Evolutionary conservation across 2,329 filamentous ascomycete species (phyloP).

Genomic region (Trichoderma sp.): DNA sequence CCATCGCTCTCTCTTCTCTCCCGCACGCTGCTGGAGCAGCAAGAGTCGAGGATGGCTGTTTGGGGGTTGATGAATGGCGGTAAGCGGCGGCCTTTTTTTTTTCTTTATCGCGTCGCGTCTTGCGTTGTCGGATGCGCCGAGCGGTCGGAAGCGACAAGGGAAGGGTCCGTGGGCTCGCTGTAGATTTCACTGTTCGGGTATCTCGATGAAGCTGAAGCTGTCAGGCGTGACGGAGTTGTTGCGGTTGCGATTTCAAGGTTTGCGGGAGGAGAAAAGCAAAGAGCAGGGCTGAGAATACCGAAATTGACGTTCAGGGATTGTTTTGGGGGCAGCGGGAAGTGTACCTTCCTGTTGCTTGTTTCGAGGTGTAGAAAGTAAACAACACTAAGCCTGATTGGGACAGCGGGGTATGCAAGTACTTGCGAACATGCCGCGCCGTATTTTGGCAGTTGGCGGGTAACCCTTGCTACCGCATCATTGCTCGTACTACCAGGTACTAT

Average conservation of each 20-base stretch:
- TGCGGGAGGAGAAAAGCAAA: not conserved
- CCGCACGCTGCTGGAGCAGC: conserved; percentile 26
- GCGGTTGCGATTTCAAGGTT: not conserved
- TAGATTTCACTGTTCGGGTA: not conserved
- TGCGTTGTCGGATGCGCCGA: not conserved
- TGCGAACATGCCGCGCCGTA: not conserved
- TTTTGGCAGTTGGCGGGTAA: not conserved
- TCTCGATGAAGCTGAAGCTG: not conserved
- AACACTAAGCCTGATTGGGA: conserved; percentile 7
- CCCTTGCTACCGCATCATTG: no score
- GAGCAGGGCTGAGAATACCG: conserved; percentile 9
- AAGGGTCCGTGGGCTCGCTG: not conserved
- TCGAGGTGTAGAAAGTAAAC: conserved; percentile 16
- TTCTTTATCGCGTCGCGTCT: not conserved
- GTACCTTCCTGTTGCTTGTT: not conserved
- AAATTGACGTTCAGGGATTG: conserved; percentile 9
- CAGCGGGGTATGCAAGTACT: conserved; percentile 11
- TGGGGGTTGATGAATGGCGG: conserved; percentile 18
- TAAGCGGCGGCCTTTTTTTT: conserved; percentile 10
- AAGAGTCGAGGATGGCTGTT: conserved; percentile 21
- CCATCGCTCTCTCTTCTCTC: conserved; percentile 35
- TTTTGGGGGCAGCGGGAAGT: not conserved
- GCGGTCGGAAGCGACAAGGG: not conserved
- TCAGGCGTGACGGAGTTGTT: not conserved
- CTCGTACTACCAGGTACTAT: not conserved